A percentile compares a stretch with the other conserved stretches of the same genome.
Evolutionary conservation across 2,329 filamentous ascomycete genomes (phyloP).

Genomic region (Monosporascus sp.): DNA sequence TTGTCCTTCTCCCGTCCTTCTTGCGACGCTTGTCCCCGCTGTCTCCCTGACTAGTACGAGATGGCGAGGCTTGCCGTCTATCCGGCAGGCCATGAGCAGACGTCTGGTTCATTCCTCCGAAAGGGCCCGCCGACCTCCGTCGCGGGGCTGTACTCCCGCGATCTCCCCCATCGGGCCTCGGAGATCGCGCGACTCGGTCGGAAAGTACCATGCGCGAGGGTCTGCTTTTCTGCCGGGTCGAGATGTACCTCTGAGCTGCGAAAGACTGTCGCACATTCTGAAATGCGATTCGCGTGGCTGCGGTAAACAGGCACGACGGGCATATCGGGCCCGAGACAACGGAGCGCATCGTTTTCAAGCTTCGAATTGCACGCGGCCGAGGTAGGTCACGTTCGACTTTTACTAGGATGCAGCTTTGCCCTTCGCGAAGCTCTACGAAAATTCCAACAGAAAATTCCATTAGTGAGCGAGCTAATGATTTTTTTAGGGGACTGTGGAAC

Average conservation of each 20-base stretch:
- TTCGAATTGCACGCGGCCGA: too few species aligned
- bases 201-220: constrained; percentile 57
- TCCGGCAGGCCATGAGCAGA: constrained; percentile 29
- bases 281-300: constrained; percentile 6
- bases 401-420: too few species aligned
- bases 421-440: too few species aligned
- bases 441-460: too few species aligned
- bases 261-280: constrained; percentile 15
- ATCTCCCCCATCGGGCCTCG: constrained; percentile 23
- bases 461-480: too few species aligned
- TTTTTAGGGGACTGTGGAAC: too few species aligned
- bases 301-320: constrained; percentile 23
- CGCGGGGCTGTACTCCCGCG: constrained; percentile 32
- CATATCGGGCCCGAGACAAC: constrained; percentile 20
- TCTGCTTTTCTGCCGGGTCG: constrained; percentile 14
- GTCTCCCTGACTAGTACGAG: constrained; percentile 3
- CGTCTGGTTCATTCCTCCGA: constrained; percentile 52
- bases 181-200: constrained; percentile 42
- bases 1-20: constrained; percentile 52
- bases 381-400: too few species aligned
- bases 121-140: constrained; percentile 42
- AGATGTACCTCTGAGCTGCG: constrained; percentile 17
- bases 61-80: constrained; percentile 13
- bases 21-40: constrained; percentile 28
- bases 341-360: constrained; percentile 12